Percentiles rank a stretch among this genome's conserved stretches.
phyloP scores from a whole-genome alignment of 306 rosid genomes.

The Cercis canadensis region DNA sequence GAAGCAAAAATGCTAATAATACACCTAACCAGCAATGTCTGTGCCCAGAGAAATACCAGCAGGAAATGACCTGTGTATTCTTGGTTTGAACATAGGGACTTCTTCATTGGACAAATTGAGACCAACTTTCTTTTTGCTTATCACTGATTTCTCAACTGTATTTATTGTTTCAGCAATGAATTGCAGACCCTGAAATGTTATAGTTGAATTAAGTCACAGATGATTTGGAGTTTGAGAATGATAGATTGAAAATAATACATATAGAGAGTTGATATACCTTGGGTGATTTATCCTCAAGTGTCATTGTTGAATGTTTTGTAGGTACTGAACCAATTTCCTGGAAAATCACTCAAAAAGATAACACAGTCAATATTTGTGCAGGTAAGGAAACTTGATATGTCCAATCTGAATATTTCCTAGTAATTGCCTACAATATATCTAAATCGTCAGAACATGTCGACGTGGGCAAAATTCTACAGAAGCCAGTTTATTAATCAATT shows the following conservation, averaged over 20 bases:
- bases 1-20: constrained; percentile 32
- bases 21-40: constrained; percentile 35
- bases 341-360: not conserved
- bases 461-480: not conserved
- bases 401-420: constrained; percentile 5
- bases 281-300: no score
- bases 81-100: constrained; percentile 36
- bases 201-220: constrained; percentile 11
- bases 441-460: constrained; percentile 5
- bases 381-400: not conserved
- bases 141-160: constrained; percentile 30
- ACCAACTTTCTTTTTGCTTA: constrained; percentile 34
- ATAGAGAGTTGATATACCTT: not conserved
- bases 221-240: not conserved
- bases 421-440: not conserved
- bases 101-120: constrained; percentile 34
- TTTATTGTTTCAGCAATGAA: constrained; percentile 42
- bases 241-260: no score
- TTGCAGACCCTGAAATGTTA: constrained; percentile 48
- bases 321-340: constrained; percentile 25
- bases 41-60: constrained; percentile 35
- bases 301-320: not conserved
- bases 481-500: not conserved
- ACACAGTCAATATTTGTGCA: not conserved
- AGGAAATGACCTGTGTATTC: constrained; percentile 46